A percentile compares a stretch with the other conserved stretches of the same genome.
phyloP scores from a whole-genome alignment of 2,329 filamentous ascomycete genomes.

The Davidsoniella neocaledoniae region DNA sequence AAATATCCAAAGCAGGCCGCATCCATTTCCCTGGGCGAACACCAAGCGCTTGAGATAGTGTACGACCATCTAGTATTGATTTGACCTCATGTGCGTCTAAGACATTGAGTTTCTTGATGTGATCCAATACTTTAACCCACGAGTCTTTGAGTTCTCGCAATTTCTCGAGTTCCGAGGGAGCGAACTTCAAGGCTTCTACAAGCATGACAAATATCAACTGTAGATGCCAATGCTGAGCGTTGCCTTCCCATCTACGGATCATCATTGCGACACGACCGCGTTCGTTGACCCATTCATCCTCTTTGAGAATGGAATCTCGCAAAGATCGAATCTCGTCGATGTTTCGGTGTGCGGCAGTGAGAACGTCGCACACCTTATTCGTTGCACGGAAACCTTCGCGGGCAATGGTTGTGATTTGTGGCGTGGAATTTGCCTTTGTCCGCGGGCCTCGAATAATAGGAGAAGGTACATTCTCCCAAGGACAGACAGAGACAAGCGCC shows the following conservation, averaged over 20 bases:
- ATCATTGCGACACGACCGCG: constrained; percentile 57
- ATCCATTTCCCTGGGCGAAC: constrained; percentile 74
- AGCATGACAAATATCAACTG: constrained; percentile 54
- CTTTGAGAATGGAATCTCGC: constrained; percentile 36
- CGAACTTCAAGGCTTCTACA: constrained; percentile 34
- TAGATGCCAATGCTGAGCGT: constrained; percentile 47
- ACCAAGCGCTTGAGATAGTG: constrained; percentile 51
- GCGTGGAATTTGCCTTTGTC: constrained; percentile 27
- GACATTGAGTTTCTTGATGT: constrained; percentile 36
- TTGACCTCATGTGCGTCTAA: constrained; percentile 41
- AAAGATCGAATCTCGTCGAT: constrained; percentile 43
- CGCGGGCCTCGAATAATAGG: constrained; percentile 30
- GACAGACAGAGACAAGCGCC: constrained; percentile 57
- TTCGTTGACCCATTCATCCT: constrained; percentile 28
- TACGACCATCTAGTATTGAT: constrained; percentile 56
- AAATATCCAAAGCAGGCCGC: constrained; percentile 58
- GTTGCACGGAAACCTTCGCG: constrained; percentile 65
- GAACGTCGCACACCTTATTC: constrained; percentile 55
- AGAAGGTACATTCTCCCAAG: constrained; percentile 44
- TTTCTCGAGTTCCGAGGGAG: constrained; percentile 19
- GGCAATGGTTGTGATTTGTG: constrained; percentile 42
- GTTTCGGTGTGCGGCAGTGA: constrained; percentile 48
- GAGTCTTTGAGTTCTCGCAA: constrained; percentile 16
- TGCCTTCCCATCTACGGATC: constrained; percentile 52
- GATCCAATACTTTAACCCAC: constrained; percentile 24